Conservation (phyloP, 116 monocot species). For the Dioscorea cayenensis region DNA sequence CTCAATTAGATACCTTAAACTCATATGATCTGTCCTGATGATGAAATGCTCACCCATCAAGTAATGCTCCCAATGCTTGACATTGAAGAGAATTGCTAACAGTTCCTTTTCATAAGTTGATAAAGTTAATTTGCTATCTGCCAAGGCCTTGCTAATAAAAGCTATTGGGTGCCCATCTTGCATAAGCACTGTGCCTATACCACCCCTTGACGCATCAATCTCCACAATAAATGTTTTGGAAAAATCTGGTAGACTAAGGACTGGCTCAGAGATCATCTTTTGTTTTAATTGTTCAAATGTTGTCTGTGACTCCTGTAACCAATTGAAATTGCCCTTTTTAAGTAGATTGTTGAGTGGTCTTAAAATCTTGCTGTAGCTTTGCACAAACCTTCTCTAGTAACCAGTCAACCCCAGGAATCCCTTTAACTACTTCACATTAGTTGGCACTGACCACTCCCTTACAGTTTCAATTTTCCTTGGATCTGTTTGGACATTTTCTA, state of each 20-base stretch:
- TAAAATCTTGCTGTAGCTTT: not conserved
- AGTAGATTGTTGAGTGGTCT: not conserved
- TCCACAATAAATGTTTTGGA: not conserved
- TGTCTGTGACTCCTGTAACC: not conserved
- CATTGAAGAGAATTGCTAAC: not conserved
- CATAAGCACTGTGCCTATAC: not conserved
- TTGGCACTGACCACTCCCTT: slow-evolving; percentile 5
- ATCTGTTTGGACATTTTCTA: not conserved
- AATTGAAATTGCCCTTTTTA: not conserved
- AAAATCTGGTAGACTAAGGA: slow-evolving; percentile 2
- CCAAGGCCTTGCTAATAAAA: not conserved
- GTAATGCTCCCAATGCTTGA: not conserved
- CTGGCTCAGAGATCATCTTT: not conserved
- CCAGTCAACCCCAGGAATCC: slow-evolving; percentile 10
- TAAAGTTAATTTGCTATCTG: not conserved
- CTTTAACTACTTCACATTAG: not conserved
- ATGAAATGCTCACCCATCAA: not conserved
- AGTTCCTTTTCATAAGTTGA: not conserved
- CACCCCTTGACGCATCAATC: not conserved
- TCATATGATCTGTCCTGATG: not conserved
- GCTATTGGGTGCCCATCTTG: not conserved
- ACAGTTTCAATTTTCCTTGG: not conserved
- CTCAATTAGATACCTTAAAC: slow-evolving; percentile 6
- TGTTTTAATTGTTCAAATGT: not conserved
- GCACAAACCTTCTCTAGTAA: slow-evolving; percentile 7